Evolutionary conservation across 2,329 filamentous ascomycete genomes (phyloP).

Genomic region (Tolypocladium album): DNA sequence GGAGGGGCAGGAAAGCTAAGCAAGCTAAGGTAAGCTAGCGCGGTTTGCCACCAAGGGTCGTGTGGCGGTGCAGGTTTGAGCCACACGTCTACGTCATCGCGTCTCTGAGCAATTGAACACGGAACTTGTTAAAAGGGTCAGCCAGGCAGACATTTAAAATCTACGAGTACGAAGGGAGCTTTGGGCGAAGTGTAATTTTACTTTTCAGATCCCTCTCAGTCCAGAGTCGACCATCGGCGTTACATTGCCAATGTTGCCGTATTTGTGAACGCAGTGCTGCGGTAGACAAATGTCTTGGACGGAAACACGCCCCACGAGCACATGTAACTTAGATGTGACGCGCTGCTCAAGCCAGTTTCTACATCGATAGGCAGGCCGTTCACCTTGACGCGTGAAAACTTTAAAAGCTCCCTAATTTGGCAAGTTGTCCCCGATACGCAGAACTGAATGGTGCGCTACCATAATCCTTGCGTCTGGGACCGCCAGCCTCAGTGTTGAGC

Average conservation of each 20-base stretch:
- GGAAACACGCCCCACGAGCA: background rate
- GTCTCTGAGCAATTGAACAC: background rate
- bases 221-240: background rate
- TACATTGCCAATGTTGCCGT: background rate
- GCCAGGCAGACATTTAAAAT: no score
- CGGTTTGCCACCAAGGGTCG: background rate
- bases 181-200: no score
- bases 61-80: background rate
- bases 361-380: no score
- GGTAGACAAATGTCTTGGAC: background rate
- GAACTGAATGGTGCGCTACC: background rate
- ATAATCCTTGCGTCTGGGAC: no score
- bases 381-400: no score
- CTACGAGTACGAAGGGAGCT: no score
- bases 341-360: no score
- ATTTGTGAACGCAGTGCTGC: background rate
- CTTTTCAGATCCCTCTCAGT: no score
- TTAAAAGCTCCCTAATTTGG: no score
- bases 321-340: no score
- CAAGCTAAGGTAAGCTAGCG: background rate
- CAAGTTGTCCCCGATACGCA: background rate
- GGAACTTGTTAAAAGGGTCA: no score
- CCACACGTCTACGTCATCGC: background rate
- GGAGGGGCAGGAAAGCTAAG: background rate
- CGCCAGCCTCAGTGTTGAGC: no score